These are phyloP conservation scores for Buddleja alternifolia DNA, from an alignment of 257 asterid genomes.

Conservation along the genomic window DNA sequence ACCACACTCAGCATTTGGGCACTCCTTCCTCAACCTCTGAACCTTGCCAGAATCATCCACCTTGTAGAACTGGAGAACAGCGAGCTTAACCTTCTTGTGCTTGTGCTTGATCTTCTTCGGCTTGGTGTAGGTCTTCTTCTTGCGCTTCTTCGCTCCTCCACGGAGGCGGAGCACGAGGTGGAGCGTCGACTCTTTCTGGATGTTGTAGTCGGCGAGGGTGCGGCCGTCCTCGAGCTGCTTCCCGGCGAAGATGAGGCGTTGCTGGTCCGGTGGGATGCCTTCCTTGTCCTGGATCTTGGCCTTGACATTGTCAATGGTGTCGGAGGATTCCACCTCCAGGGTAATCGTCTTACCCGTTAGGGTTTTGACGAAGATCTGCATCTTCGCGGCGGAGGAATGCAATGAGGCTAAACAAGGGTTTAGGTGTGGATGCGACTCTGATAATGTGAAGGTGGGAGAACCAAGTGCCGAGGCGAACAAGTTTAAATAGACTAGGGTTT, in stretches of 20 bases:
- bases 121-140: conserved; percentile 82
- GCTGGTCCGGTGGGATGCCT: conserved; percentile 65
- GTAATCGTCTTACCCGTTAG: conserved; percentile 76
- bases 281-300: conserved; percentile 65
- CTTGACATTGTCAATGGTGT: conserved; percentile 62
- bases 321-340: conserved; percentile 63
- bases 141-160: conserved; percentile 76
- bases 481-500: too few species aligned
- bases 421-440: too few species aligned
- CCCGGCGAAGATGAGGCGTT: conserved; percentile 61
- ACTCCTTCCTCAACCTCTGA: conserved; percentile 78
- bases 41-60: conserved; percentile 73
- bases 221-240: conserved; percentile 74
- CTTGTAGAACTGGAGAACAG: conserved; percentile 68
- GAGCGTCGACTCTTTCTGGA: conserved; percentile 73
- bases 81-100: conserved; percentile 72
- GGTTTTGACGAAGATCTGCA: conserved; percentile 87
- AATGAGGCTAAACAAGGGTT: too few species aligned
- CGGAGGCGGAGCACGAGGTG: conserved; percentile 73
- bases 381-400: conserved; percentile 44
- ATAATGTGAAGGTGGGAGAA: too few species aligned
- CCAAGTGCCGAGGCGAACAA: too few species aligned
- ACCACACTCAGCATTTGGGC: conserved; percentile 73
- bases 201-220: conserved; percentile 66
- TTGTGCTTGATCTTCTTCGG: conserved; percentile 80